phyloP scores from a whole-genome alignment of 352 stramenopile genomes.

The Phytophthora tentaculata region DNA sequence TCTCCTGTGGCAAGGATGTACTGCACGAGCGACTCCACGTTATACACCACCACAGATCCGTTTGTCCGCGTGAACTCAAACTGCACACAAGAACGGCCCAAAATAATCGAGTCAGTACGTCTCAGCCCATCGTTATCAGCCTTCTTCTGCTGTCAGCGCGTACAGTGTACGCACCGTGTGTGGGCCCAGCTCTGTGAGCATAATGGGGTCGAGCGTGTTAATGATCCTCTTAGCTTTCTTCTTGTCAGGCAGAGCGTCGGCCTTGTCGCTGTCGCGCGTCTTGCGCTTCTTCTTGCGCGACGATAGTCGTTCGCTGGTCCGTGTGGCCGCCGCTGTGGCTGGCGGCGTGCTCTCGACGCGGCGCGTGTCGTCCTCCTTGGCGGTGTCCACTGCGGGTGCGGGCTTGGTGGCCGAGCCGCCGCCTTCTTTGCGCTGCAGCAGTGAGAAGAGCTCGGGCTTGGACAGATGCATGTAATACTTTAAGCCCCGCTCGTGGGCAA shows the following conservation, averaged over 20 bases:
- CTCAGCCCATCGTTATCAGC: not conserved
- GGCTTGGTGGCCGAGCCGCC: slow-evolving; percentile 38
- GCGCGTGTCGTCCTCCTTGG: slow-evolving; percentile 26
- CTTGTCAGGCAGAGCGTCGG: slow-evolving; percentile 21
- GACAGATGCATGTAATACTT: slow-evolving; percentile 88
- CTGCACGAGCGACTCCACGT: slow-evolving; percentile 86
- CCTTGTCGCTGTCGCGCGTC: slow-evolving; percentile 29
- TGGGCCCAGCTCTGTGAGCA: slow-evolving; percentile 77
- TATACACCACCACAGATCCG: slow-evolving; percentile 85
- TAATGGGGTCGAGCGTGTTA: slow-evolving; percentile 90
- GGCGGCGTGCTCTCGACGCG: slow-evolving; percentile 23
- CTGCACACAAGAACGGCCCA: slow-evolving; percentile 36
- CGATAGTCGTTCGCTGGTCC: slow-evolving; percentile 62
- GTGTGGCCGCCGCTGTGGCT: slow-evolving; percentile 31
- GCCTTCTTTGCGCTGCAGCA: slow-evolving; percentile 79
- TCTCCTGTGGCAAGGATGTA: slow-evolving; percentile 90
- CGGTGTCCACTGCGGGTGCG: not conserved
- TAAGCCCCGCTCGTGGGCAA: slow-evolving; percentile 77
- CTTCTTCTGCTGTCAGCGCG: not conserved
- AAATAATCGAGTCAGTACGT: slow-evolving; percentile 27
- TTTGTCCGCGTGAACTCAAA: slow-evolving; percentile 88
- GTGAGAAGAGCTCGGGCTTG: slow-evolving; percentile 80
- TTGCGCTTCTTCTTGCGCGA: slow-evolving; percentile 61
- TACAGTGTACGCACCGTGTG: slow-evolving; percentile 67
- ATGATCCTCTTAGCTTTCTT: slow-evolving; percentile 71